Conservation (phyloP, 768 basidiomycete genomes). For the Phanerodontia chrysosporium region DNA sequence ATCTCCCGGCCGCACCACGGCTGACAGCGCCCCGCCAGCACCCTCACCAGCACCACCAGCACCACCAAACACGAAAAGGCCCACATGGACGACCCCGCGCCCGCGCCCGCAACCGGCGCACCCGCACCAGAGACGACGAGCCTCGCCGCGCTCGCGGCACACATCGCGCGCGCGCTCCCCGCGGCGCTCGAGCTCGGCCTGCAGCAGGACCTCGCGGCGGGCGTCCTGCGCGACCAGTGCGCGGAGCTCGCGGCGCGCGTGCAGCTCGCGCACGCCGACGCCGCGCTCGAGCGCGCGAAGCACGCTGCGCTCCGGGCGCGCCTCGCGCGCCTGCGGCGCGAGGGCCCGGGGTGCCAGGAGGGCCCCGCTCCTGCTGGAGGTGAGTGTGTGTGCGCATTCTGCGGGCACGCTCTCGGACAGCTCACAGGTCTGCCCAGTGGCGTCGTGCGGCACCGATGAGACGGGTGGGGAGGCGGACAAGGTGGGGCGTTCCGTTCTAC, state of each 20-base stretch:
- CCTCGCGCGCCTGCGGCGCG: not conserved
- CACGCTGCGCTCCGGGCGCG: constrained; percentile 1
- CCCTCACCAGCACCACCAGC: too few species aligned
- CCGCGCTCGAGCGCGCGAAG: constrained; percentile 15
- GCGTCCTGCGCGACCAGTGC: constrained; percentile 14
- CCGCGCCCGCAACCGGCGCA: not conserved
- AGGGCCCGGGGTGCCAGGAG: not conserved
- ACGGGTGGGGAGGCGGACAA: not conserved
- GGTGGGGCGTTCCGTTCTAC: too few species aligned
- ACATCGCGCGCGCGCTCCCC: constrained; percentile 12
- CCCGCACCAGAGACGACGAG: not conserved
- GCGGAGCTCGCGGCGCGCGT: constrained; percentile 6
- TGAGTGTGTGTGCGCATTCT: not conserved
- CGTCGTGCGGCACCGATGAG: too few species aligned
- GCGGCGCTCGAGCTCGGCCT: constrained; percentile 11
- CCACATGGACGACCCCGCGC: not conserved
- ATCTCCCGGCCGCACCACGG: too few species aligned
- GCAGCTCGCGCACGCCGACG: constrained; percentile 9
- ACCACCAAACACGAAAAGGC: too few species aligned
- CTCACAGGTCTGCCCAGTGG: too few species aligned
- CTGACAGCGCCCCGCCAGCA: too few species aligned
- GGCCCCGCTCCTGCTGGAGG: too few species aligned
- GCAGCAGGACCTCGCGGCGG: constrained; percentile 12
- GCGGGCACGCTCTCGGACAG: too few species aligned
- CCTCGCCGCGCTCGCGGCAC: constrained; percentile 5